Conservation (phyloP, 2,329 filamentous ascomycete genomes). For the Paecilomyces formosus region DNA sequence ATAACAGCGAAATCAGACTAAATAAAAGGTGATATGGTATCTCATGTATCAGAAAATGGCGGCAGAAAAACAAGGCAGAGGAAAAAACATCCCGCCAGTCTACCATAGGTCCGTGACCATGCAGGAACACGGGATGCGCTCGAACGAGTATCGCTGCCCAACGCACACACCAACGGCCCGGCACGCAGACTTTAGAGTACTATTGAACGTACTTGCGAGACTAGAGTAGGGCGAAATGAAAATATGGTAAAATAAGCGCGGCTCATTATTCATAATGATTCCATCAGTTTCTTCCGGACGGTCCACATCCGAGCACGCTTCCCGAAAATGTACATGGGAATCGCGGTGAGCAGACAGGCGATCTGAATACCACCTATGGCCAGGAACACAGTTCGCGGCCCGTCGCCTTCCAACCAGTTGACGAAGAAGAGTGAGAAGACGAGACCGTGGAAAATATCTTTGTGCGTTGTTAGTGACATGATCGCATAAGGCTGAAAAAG, state of each 20-base stretch:
- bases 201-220: background rate
- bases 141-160: background rate
- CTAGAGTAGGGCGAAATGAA: background rate
- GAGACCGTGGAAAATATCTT: conserved; percentile 77
- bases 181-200: background rate
- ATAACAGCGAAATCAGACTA: background rate
- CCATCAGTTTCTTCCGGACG: conserved; percentile 75
- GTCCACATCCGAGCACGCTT: conserved; percentile 95
- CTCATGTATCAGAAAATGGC: background rate
- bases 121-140: background rate
- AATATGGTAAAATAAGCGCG: background rate
- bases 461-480: background rate
- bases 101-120: background rate
- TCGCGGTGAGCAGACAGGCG: conserved; percentile 61
- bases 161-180: background rate
- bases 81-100: background rate
- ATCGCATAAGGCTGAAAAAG: background rate
- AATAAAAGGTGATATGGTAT: background rate
- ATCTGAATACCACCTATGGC: conserved; percentile 83
- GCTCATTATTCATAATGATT: conserved; percentile 54
- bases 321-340: conserved; percentile 92
- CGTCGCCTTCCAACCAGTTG: conserved; percentile 68
- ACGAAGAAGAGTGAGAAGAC: conserved; percentile 86
- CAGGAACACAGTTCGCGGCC: conserved; percentile 70
- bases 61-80: background rate